Evolutionary conservation across 2,329 filamentous ascomycete genomes (phyloP), one percentile per base, ranked within the genome.

Genomic region (Reticulascus tulasneorum): DNA sequence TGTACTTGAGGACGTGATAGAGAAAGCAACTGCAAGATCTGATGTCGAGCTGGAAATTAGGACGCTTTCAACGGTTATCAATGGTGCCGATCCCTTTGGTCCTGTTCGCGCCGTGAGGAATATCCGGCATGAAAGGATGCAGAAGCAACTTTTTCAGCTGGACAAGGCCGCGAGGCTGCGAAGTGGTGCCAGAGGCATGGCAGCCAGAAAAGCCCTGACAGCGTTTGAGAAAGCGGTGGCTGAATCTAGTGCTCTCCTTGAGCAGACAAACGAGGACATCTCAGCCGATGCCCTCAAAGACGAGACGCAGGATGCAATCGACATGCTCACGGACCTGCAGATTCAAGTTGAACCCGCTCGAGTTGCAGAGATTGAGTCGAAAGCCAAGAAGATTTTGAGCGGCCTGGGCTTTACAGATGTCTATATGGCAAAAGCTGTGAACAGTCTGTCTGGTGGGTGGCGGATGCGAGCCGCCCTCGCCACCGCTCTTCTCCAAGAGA

Each of bases 361-460:
- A 37, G 59, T 85, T 2, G 68, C 75, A 0, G 73, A 80, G 20
- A 67, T 76, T n/a, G 82, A 88, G 54, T 68, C 73, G 4, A 77
- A 74, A 46, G 84, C 85, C 5, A 77, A 78, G 33, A 74, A 63
- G 28, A 77, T 88, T 17, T 68, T 93, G 5, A 58, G 71, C 0
- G 86, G 84, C 29, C 69, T 91, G 0, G 86, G 86, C 0, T 91
- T 91, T 55, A 74, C 78, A 2, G 75, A 83, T 18, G 56, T 72
- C 2, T 66, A 71, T 37, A 73, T 87, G 42, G 63, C 68, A 11
- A 77, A 74, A 42, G 69, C 77, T 7, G 70, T 86, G 10, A 66
- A 69, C 1, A 78, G 77, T 23, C 66, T 94, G 3, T 93, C 86
- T 0, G 87, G 88, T 7, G 88, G 84, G 3, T 87, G 83, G 83